A percentile compares a stretch with the other conserved stretches of the same genome.
Conservation (phyloP, 371 early-diverging fungal genomes). For the Mortierella polycephala region DNA sequence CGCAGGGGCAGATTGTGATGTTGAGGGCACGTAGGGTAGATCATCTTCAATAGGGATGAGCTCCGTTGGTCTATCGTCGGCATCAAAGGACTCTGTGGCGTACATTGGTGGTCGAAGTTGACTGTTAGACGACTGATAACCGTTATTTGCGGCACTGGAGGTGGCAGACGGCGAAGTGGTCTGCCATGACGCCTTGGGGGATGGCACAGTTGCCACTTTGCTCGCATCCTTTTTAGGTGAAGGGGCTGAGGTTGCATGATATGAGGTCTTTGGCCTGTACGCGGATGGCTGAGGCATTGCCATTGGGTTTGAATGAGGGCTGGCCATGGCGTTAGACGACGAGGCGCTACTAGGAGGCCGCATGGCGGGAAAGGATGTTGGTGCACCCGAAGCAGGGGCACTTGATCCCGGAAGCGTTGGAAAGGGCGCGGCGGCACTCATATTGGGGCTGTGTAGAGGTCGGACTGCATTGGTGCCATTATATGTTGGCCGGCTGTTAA, state of each 20-base stretch:
- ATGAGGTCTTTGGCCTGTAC: conserved; percentile 27
- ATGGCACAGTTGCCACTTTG: conserved; percentile 13
- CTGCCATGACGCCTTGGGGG: conserved; percentile 25
- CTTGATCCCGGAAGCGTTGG: conserved; percentile 4
- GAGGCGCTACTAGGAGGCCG: conserved; percentile 4
- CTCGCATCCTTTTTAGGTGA: conserved; percentile 42
- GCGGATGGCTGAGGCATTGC: conserved; percentile 12
- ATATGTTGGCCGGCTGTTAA: conserved; percentile 10
- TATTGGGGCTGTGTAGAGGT: conserved; percentile 24
- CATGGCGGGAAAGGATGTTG: conserved; percentile 1
- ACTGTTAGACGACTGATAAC: conserved; percentile 24
- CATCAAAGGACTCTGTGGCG: conserved; percentile 38
- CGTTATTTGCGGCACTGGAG: neutral
- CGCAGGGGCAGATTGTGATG: conserved; percentile 2
- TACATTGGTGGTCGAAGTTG: conserved; percentile 32
- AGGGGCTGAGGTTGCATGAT: conserved; percentile 19
- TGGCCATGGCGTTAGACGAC: conserved; percentile 9
- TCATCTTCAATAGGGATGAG: conserved; percentile 46
- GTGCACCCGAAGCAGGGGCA: conserved; percentile 1
- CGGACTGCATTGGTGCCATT: conserved; percentile 9
- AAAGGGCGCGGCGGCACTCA: conserved; percentile 16
- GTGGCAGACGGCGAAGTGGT: neutral
- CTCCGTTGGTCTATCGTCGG: conserved; percentile 54
- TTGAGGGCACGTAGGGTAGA: neutral
- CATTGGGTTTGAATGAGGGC: conserved; percentile 4